Conservation (phyloP, 805 yeast genomes). For the Candida coleopterorum region DNA sequence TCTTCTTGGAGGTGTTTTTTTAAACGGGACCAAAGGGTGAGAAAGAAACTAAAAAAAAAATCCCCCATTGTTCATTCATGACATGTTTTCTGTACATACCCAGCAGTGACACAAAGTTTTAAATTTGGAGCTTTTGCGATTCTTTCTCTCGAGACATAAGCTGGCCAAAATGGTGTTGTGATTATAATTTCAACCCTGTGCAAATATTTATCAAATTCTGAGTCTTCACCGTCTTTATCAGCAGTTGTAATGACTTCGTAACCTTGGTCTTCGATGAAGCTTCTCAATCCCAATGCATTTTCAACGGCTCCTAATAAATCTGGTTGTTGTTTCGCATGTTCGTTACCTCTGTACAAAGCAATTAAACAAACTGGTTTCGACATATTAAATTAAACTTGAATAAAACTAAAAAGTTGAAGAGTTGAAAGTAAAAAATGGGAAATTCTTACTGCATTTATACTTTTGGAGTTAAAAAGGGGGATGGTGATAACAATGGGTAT, state of each 20-base stretch:
- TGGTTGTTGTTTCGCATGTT: conserved; percentile 57
- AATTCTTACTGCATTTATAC: too few relatives aligned
- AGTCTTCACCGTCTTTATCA: conserved; percentile 60
- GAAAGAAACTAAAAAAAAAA: too few relatives aligned
- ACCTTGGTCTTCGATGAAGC: conserved; percentile 61
- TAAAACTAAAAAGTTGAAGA: too few relatives aligned
- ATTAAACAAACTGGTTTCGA: conserved; percentile 42
- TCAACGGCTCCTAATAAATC: conserved; percentile 66
- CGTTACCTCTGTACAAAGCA: conserved; percentile 55
- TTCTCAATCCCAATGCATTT: conserved; percentile 67
- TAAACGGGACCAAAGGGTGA: too few relatives aligned
- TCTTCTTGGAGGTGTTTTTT: too few relatives aligned
- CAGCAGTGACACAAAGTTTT: conserved; percentile 71
- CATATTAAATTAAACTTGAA: conserved; percentile 14
- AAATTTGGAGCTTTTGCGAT: conserved; percentile 66
- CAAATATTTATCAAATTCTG: conserved; percentile 59
- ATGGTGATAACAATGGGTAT: too few relatives aligned
- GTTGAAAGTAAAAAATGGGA: too few relatives aligned
- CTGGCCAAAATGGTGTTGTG: conserved; percentile 83
- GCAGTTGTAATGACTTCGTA: conserved; percentile 62
- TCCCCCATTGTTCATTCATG: neutral
- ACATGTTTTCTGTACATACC: too few relatives aligned
- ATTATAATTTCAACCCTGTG: conserved; percentile 72
- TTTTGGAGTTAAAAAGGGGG: too few relatives aligned
- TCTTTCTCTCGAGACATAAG: conserved; percentile 63